Conservation (phyloP, 352 stramenopile species). For the Pythium oligandrum region DNA sequence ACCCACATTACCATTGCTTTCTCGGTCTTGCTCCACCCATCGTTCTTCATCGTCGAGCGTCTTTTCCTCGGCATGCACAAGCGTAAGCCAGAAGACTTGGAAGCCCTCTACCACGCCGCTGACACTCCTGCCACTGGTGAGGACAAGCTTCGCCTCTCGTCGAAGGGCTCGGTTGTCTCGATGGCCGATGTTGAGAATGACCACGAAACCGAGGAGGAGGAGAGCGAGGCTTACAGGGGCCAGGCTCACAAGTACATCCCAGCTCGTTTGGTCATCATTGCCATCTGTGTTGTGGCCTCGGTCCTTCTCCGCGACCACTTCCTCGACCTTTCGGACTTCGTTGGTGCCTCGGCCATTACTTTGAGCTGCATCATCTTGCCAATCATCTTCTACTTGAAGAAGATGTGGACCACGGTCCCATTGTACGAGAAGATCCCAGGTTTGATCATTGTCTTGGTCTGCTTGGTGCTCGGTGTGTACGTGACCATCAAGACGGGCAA, state of each 20-base stretch:
- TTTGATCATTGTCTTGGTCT: constrained; percentile 39
- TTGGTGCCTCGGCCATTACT: constrained; percentile 52
- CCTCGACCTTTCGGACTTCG: constrained; percentile 63
- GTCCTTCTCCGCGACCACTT: constrained; percentile 45
- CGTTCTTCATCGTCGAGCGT: constrained; percentile 59
- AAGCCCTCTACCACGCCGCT: constrained; percentile 6
- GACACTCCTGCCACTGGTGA: constrained; percentile 14
- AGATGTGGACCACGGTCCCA: constrained; percentile 38
- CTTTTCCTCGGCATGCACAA: constrained; percentile 62
- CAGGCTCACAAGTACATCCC: constrained; percentile 42
- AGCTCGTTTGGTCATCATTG: constrained; percentile 51
- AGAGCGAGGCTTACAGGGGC: constrained; percentile 34
- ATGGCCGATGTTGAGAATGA: constrained; percentile 35
- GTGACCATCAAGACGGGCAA: constrained; percentile 48
- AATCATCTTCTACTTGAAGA: constrained; percentile 71
- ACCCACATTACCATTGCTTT: constrained; percentile 43
- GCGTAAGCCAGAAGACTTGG: constrained; percentile 11
- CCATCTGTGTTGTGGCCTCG: constrained; percentile 29
- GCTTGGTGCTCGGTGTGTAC: constrained; percentile 38
- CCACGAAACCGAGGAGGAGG: constrained; percentile 26
- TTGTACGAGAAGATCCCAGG: constrained; percentile 31
- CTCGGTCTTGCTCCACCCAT: constrained; percentile 40
- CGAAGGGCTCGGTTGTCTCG: constrained; percentile 33
- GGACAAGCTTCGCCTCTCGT: constrained; percentile 10
- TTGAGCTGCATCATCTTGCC: constrained; percentile 64